phyloP scores from a whole-genome alignment of 2,329 filamentous ascomycete species.

The Helicocarpus griseus region DNA sequence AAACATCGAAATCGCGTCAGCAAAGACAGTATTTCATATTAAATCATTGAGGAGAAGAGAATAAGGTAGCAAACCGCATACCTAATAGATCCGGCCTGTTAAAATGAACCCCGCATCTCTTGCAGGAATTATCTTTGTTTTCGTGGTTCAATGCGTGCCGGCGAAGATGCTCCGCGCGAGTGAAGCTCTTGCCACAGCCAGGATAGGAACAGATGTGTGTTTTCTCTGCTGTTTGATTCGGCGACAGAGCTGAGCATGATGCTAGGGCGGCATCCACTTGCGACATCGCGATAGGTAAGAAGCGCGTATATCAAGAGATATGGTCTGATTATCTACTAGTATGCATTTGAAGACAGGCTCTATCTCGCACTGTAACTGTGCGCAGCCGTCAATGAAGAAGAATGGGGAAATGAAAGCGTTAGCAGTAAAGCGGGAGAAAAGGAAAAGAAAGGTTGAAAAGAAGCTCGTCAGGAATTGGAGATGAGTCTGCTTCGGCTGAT shows the following conservation, averaged over 20 bases:
- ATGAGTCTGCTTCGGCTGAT: too few species aligned
- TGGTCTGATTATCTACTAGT: background rate
- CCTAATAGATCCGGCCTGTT: conserved; percentile 51
- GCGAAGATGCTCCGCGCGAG: conserved; percentile 49
- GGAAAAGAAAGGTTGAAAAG: too few species aligned
- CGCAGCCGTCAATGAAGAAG: background rate
- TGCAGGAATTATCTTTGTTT: conserved; percentile 46
- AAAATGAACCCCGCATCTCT: conserved; percentile 52
- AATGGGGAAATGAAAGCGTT: too few species aligned
- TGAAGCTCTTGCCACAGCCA: conserved; percentile 45
- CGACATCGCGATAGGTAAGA: background rate
- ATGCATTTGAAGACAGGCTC: background rate
- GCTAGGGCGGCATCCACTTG: background rate
- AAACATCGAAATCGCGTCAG: too few species aligned
- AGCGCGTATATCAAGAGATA: background rate
- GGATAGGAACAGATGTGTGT: conserved; percentile 32
- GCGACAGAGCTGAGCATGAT: background rate
- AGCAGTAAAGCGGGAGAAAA: too few species aligned
- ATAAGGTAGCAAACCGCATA: conserved; percentile 22
- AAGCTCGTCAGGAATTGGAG: too few species aligned
- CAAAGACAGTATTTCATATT: conserved; percentile 12
- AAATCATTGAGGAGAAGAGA: background rate
- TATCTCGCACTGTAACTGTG: background rate
- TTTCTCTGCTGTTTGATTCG: conserved; percentile 1
- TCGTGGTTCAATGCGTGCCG: conserved; percentile 50